Conservation (phyloP, 306 rosid species). For the Dryas octopetala region DNA sequence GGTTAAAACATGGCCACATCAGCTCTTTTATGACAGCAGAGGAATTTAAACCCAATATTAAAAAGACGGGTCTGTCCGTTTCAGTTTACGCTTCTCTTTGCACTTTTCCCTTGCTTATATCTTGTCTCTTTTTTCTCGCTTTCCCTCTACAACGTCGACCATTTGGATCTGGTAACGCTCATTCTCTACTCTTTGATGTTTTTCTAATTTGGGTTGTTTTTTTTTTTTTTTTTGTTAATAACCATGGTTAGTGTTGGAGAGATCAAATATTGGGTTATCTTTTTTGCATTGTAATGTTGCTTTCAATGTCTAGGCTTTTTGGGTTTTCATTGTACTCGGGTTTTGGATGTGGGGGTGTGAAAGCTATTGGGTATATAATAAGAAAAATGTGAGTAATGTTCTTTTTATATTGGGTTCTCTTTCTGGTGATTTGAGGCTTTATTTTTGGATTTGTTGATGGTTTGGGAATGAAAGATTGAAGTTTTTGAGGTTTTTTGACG, state of each 20-base stretch:
- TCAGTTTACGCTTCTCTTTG: background rate
- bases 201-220: background rate
- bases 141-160: background rate
- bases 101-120: background rate
- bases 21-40: too few relatives aligned
- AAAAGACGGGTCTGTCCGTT: background rate
- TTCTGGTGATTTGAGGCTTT: background rate
- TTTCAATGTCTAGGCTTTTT: background rate
- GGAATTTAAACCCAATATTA: background rate
- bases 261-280: background rate
- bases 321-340: background rate
- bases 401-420: background rate
- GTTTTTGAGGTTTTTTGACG: background rate
- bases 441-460: background rate
- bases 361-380: background rate
- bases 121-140: background rate
- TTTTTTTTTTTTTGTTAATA: background rate
- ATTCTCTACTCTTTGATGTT: background rate
- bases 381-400: background rate
- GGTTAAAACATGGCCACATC: too few relatives aligned
- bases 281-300: background rate
- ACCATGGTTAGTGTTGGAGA: background rate
- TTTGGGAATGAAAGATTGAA: background rate
- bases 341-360: background rate
- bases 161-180: conserved; percentile 19